phyloP scores from a whole-genome alignment of 805 yeast species.

The Candida yuanshanica region DNA sequence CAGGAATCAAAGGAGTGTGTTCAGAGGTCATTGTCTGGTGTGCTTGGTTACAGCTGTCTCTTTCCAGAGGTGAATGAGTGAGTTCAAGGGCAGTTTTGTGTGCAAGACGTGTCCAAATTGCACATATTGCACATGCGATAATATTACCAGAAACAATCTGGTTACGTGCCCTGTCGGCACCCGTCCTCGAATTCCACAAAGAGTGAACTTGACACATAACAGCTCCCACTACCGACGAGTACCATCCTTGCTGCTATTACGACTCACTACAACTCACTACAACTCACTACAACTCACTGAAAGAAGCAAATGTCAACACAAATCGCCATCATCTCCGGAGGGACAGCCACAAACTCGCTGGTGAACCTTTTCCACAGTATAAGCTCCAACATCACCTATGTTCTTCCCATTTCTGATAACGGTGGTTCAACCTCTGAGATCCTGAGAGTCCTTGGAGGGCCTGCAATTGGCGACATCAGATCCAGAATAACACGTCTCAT shows the following conservation, averaged over 20 bases:
- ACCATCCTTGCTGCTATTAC: no score
- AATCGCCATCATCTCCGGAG: conserved; percentile 56
- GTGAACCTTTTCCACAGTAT: conserved; percentile 49
- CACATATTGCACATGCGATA: background rate
- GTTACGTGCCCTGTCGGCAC: no score
- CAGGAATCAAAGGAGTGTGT: conserved; percentile 14
- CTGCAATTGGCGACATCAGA: conserved; percentile 90
- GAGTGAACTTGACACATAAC: background rate
- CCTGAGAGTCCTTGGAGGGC: conserved; percentile 83
- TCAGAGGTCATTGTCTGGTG: conserved; percentile 7
- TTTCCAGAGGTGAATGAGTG: background rate
- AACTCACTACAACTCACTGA: no score
- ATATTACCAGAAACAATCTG: background rate
- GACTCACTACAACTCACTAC: no score
- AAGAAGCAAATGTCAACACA: background rate
- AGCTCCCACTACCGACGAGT: no score
- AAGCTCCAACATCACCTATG: conserved; percentile 46
- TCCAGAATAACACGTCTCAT: conserved; percentile 74
- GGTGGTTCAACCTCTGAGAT: conserved; percentile 95
- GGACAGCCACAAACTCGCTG: conserved; percentile 81
- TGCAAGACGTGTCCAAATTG: no score
- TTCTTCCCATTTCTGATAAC: conserved; percentile 83
- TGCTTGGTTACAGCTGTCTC: background rate
- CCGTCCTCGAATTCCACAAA: no score
- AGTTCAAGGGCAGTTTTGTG: background rate